phyloP scores from a whole-genome alignment of 2,329 filamentous ascomycete species.

The Penicillium sp. region DNA sequence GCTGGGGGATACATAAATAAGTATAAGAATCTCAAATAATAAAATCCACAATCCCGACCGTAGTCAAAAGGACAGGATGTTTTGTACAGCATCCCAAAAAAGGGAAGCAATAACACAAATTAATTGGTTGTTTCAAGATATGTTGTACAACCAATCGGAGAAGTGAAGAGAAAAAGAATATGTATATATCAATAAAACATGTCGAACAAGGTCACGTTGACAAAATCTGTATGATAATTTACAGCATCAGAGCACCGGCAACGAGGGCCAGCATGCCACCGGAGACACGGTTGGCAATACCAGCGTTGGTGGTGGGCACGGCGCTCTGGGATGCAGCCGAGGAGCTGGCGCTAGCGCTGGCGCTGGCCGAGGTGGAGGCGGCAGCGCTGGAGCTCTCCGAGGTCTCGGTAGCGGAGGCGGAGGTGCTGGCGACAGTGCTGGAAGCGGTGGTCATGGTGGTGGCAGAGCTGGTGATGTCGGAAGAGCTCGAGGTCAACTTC shows the following conservation, averaged over 20 bases:
- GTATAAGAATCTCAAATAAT: background rate
- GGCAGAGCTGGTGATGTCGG: conserved; percentile 14
- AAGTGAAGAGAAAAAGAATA: background rate
- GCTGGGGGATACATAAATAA: background rate
- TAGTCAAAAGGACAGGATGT: background rate
- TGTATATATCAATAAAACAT: conserved; percentile 1
- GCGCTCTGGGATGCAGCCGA: conserved; percentile 17
- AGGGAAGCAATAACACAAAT: background rate
- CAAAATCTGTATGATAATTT: conserved; percentile 15
- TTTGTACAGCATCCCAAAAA: background rate
- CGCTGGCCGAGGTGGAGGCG: conserved; percentile 7
- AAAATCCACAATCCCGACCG: background rate
- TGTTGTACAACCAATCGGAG: background rate
- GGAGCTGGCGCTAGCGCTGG: conserved; percentile 10
- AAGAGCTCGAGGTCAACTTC: conserved; percentile 17
- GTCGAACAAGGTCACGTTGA: background rate
- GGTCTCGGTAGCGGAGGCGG: conserved; percentile 18
- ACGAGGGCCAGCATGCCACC: conserved; percentile 36
- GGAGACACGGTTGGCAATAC: conserved; percentile 33
- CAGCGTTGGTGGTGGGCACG: conserved; percentile 32
- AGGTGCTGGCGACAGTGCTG: conserved; percentile 14
- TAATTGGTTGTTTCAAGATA: background rate
- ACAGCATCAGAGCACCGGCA: conserved; percentile 35
- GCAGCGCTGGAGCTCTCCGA: conserved; percentile 22
- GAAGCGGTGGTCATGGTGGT: conserved; percentile 22